Evolutionary conservation across 2,329 filamentous ascomycete genomes (phyloP), one percentile per base, ranked within the genome.

Genomic region (Trichoderma breve): DNA sequence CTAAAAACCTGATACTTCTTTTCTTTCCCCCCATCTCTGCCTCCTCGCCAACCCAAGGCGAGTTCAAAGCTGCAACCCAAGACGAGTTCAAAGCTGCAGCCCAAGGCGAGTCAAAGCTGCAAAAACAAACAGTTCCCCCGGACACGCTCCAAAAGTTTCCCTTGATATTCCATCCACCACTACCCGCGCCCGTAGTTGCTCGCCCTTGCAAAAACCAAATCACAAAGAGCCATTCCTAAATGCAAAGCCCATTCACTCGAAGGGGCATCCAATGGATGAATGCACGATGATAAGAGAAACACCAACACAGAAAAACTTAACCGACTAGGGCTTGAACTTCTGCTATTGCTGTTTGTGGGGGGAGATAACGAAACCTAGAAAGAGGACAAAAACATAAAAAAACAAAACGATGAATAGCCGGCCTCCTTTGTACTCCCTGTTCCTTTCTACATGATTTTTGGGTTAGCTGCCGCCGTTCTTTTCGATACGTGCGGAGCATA

Each of bases 401-500:
- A 70, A 71, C 72, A 73, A 74, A 73, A 58, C 60, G 69, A 70
- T 70, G 71, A 77, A 76, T 74, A 76, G 76, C 75, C 77, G 75
- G 74, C 79, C 80, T 77, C 80, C 80, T 43, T 65, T 79, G 78
- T 80, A 82, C 80, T 82, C 81, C 80, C 79, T 77, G 76, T 77
- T 65, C 78, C 79, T 81, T 78, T 81, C 81, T 83, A 83, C 81
- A 83, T 82, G 81, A 83, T 74, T 82, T 82, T 82, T 81, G 75
- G 73, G 73, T 58, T 78, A 74, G 78, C 81, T 79, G 75, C 77
- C 77, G 78, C 78, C 77, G 76, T 76, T 76, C 75, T 53, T 72
- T 62, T 60, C 53, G 67, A 79, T 78, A 74, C 76, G 73, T 76
- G 76, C 76, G 78, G 78, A 78, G 79, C 80, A 78, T 82, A 83